A percentile compares a stretch with the other conserved stretches of the same genome.
Conservation (phyloP, 495 filamentous ascomycete genomes). For the Penicillium egyptiacum region DNA sequence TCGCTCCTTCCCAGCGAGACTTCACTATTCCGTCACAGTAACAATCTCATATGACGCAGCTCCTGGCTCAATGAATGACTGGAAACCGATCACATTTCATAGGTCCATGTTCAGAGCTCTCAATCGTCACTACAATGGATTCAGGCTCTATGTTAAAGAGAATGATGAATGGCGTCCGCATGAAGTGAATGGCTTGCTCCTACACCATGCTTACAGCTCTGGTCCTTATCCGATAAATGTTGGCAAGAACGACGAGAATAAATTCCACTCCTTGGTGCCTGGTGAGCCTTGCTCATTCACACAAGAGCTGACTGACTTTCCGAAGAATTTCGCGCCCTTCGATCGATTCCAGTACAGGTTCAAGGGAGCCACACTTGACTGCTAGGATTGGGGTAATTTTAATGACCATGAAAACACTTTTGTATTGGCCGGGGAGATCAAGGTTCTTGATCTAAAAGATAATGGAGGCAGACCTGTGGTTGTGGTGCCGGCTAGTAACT, state of each 20-base stretch:
- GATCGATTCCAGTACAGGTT: too few species aligned
- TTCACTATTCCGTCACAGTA: conserved; percentile 2
- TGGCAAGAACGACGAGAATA: too few species aligned
- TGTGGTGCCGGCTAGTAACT: not conserved
- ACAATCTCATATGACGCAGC: conserved; percentile 6
- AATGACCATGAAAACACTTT: too few species aligned
- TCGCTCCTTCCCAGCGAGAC: not conserved
- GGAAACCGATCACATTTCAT: conserved; percentile 3
- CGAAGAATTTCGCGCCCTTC: too few species aligned
- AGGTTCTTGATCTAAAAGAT: not conserved
- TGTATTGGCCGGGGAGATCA: not conserved
- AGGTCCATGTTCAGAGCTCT: not conserved
- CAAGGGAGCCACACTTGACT: too few species aligned
- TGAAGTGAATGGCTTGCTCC: not conserved
- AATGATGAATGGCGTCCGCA: not conserved
- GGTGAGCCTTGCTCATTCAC: too few species aligned
- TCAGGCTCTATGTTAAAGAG: conserved; percentile 2
- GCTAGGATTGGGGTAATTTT: too few species aligned
- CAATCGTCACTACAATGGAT: not conserved
- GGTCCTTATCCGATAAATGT: not conserved
- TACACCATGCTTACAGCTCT: not conserved
- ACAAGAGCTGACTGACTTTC: too few species aligned
- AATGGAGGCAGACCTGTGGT: not conserved
- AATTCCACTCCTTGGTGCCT: too few species aligned
- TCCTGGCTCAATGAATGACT: not conserved